These are phyloP conservation scores for Tuber aestivum DNA, from an alignment of 495 filamentous ascomycete species.

Conservation along the genomic window DNA sequence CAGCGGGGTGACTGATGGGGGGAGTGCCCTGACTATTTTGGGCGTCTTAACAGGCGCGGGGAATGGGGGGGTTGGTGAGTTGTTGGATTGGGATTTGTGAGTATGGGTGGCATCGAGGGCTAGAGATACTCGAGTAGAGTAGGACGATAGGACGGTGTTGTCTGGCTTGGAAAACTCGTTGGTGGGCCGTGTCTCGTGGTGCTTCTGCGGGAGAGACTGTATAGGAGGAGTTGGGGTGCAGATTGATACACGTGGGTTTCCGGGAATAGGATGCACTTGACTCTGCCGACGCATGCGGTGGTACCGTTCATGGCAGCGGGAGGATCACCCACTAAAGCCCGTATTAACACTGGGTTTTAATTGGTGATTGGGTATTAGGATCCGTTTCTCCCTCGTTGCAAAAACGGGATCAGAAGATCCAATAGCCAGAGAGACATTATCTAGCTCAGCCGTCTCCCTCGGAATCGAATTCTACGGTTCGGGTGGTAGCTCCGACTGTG, in stretches of 20 bases:
- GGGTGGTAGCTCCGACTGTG: not conserved
- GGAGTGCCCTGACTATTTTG: not conserved
- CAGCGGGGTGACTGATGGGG: not conserved
- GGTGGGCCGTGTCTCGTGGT: slow-evolving; percentile 18
- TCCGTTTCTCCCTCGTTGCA: slow-evolving; percentile 22
- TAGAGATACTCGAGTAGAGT: slow-evolving; percentile 39
- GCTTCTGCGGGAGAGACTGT: not conserved
- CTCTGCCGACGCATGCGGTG: not conserved
- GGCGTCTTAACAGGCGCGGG: not conserved
- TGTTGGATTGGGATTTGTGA: slow-evolving; percentile 15
- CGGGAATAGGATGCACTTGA: slow-evolving; percentile 8
- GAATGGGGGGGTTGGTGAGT: not conserved
- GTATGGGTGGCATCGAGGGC: slow-evolving; percentile 31
- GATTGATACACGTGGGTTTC: not conserved
- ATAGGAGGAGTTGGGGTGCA: not conserved
- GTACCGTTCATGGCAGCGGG: slow-evolving; percentile 4
- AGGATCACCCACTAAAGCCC: not conserved
- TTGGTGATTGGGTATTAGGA: not conserved
- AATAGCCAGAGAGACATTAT: slow-evolving; percentile 10
- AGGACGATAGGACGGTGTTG: slow-evolving; percentile 23
- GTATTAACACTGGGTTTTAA: not conserved
- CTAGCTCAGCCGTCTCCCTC: too few species aligned
- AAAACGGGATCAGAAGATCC: slow-evolving; percentile 7
- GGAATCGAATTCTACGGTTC: slow-evolving; percentile 9
- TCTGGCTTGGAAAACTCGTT: slow-evolving; percentile 26